phyloP scores from a whole-genome alignment of 495 filamentous ascomycete species.

The Beverwykella pulmonaria region DNA sequence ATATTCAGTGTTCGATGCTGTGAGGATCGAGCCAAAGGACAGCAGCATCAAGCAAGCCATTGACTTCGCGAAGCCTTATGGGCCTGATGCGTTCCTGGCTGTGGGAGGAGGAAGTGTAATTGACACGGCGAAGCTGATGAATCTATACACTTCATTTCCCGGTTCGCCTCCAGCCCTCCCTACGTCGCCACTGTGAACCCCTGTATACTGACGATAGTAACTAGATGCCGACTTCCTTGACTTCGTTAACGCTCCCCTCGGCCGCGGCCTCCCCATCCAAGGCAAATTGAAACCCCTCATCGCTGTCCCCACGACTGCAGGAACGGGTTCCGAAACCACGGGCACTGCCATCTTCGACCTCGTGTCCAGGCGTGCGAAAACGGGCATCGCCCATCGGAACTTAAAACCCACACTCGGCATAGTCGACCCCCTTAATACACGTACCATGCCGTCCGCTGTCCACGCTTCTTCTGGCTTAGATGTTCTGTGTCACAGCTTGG shows the following conservation, averaged over 20 bases:
- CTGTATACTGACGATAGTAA: slow-evolving; percentile 8
- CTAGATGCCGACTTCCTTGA: slow-evolving; percentile 84
- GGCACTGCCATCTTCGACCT: slow-evolving; percentile 98
- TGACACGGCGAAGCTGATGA: slow-evolving; percentile 98
- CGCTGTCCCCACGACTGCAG: slow-evolving; percentile 92
- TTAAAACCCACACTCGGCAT: slow-evolving; percentile 95
- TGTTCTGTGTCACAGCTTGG: slow-evolving; percentile 89
- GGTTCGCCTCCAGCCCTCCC: slow-evolving; percentile 22
- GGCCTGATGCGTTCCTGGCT: slow-evolving; percentile 85
- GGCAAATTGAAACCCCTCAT: slow-evolving; percentile 80
- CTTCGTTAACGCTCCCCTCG: slow-evolving; percentile 95
- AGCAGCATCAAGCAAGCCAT: slow-evolving; percentile 87
- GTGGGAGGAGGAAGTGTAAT: slow-evolving; percentile 80
- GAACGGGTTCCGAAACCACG: slow-evolving; percentile 93
- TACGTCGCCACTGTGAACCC: background rate
- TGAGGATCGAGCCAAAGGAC: slow-evolving; percentile 89
- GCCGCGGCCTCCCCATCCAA: slow-evolving; percentile 81
- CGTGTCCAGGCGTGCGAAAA: slow-evolving; percentile 84
- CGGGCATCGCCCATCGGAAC: slow-evolving; percentile 90
- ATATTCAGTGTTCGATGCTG: slow-evolving; percentile 77
- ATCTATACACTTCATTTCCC: slow-evolving; percentile 85
- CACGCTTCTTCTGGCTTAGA: slow-evolving; percentile 87
- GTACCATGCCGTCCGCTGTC: slow-evolving; percentile 91
- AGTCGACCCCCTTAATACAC: slow-evolving; percentile 92
- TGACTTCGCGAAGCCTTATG: slow-evolving; percentile 73